phyloP scores from a whole-genome alignment of 805 yeast species.

The Starmerella floricola region DNA sequence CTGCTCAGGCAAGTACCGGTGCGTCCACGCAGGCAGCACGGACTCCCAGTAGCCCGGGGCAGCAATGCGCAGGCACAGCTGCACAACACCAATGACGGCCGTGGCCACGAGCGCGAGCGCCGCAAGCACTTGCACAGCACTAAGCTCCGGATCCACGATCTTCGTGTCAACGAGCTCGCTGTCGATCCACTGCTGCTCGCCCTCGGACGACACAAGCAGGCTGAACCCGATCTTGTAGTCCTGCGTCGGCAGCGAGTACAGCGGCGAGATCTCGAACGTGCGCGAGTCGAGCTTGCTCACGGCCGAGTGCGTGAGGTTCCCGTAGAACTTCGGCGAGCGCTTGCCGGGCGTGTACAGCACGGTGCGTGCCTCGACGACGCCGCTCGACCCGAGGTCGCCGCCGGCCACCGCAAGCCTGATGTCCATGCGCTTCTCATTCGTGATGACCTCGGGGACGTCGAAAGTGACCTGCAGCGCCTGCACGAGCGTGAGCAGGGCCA shows the following conservation, averaged over 20 bases:
- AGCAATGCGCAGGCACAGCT: slow-evolving; percentile 31
- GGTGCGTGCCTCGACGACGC: slow-evolving; percentile 12
- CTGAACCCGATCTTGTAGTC: slow-evolving; percentile 50
- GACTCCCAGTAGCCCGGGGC: slow-evolving; percentile 19
- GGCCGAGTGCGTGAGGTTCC: slow-evolving; percentile 14
- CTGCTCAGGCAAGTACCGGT: slow-evolving; percentile 26
- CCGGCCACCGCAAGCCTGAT: slow-evolving; percentile 7
- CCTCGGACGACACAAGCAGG: slow-evolving; percentile 29
- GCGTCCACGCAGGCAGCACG: slow-evolving; percentile 12
- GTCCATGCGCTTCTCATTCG: slow-evolving; percentile 4
- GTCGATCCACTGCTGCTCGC: slow-evolving; percentile 19
- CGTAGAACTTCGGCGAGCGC: slow-evolving; percentile 14
- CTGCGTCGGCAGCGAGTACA: slow-evolving; percentile 19
- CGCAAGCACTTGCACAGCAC: slow-evolving; percentile 53
- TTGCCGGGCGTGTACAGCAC: slow-evolving; percentile 12
- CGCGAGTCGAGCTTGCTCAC: neutral
- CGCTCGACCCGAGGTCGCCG: slow-evolving; percentile 3
- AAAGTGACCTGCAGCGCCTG: neutral
- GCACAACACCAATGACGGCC: slow-evolving; percentile 40
- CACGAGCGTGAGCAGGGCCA: too few species aligned
- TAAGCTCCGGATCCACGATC: slow-evolving; percentile 53
- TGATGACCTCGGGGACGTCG: slow-evolving; percentile 4
- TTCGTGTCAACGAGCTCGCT: slow-evolving; percentile 29
- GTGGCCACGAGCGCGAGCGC: slow-evolving; percentile 44
- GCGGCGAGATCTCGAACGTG: slow-evolving; percentile 1